Evolutionary conservation across 2,329 filamentous ascomycete species (phyloP), one percentile per base, ranked within the genome.

Genomic region (Penicillium freii): DNA sequence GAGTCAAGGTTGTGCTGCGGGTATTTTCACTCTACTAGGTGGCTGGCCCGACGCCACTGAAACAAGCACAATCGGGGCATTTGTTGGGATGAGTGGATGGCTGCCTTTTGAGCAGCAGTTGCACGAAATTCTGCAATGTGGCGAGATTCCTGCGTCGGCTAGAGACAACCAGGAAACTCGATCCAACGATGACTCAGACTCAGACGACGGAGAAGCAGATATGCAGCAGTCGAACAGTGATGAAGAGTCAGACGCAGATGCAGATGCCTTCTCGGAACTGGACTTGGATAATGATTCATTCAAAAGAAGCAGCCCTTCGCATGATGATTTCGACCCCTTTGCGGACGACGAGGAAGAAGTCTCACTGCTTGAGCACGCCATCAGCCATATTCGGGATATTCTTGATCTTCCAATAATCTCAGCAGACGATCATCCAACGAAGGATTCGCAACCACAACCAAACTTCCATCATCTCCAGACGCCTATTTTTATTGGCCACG

Each of bases 1-100:
- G n/a, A 83, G 82, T 62, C 80, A 83, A 60, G 82, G 82, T 0
- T 83, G 79, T 61, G 82, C 81, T 1, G 76, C 78, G 63, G 70
- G 72, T 0, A 60, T 83, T 10, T 70, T 77, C 21, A 61, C 75
- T 2, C 63, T 82, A 21, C 65, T 85, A 2, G 71, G 68, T 19
- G 73, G 76, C n/a, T 70, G 69, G 9, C 64, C 63, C 48, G 59
- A 61, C 2, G 34, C 23, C 5, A 44, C 21, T 10, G 31, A 47
- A 4, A 13, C 29, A 6, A 54, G 43, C 5, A 55, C 62, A 0
- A 47, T 81, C 1, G 78, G 77, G 0, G 79, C 75, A 1, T 79
- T 77, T 54, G 61, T 82, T 38, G 79, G 80, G 1, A 80, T 81
- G 75, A 77, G 76, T 61, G 79, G 78, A 5, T 81, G 73, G 66